Evolutionary conservation across 1,284 basidiomycete genomes (phyloP).

Genomic region (Phellopilus nigrolimitatus): DNA sequence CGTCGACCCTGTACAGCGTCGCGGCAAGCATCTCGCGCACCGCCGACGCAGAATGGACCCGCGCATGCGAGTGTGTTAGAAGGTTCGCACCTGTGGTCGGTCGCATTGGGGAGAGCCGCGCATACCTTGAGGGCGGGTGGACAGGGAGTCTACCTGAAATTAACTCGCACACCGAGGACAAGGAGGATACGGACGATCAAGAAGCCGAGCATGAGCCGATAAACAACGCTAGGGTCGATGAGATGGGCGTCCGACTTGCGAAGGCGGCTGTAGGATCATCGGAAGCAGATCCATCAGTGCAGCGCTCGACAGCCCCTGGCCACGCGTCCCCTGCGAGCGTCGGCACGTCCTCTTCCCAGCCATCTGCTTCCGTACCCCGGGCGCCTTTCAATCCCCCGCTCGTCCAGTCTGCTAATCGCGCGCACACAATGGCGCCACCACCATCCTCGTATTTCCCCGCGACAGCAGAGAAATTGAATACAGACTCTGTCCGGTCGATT

Average conservation of each 20-base stretch:
- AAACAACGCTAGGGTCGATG: slow-evolving; percentile 5
- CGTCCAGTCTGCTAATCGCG: slow-evolving; percentile 1
- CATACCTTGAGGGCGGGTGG: slow-evolving; percentile 73
- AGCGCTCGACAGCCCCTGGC: slow-evolving; percentile 3
- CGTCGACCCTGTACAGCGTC: slow-evolving; percentile 50
- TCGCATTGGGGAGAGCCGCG: slow-evolving; percentile 62
- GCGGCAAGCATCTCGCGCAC: slow-evolving; percentile 61
- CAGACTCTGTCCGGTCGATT: slow-evolving; percentile 46
- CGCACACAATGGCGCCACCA: not conserved
- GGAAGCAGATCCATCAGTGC: not conserved
- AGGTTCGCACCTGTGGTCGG: slow-evolving; percentile 62
- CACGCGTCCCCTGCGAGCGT: slow-evolving; percentile 1
- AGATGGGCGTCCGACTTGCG: slow-evolving; percentile 12
- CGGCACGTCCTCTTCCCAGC: slow-evolving; percentile 1
- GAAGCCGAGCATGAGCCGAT: not conserved
- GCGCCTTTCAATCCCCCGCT: not conserved
- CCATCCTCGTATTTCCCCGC: slow-evolving; percentile 11
- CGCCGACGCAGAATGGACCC: slow-evolving; percentile 72
- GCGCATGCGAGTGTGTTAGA: slow-evolving; percentile 64
- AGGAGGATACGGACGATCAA: not conserved
- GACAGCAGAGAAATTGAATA: slow-evolving; percentile 24
- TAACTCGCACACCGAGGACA: slow-evolving; percentile 32
- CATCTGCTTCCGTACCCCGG: slow-evolving; percentile 7
- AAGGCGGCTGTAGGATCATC: not conserved
- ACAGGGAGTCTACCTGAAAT: slow-evolving; percentile 49